Evolutionary conservation across 2,329 filamentous ascomycete genomes (phyloP).

Genomic region (Amauroascus niger): DNA sequence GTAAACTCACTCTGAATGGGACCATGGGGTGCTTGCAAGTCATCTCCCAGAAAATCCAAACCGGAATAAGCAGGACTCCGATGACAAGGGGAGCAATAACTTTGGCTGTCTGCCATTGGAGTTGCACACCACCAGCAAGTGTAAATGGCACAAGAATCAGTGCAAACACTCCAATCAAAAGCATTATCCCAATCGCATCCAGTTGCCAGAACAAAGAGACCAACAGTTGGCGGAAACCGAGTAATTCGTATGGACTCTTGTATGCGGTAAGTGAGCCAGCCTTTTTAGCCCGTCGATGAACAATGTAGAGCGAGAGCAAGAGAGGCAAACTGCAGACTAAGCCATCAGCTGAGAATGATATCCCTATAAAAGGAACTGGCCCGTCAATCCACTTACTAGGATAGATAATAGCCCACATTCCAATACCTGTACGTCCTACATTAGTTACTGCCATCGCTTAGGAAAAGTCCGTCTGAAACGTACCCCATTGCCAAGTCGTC

Average conservation of each 20-base stretch:
- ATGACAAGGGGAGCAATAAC: conserved; percentile 45
- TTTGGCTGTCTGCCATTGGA: conserved; percentile 44
- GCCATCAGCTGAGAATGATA: conserved; percentile 1
- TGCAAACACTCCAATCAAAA: conserved; percentile 44
- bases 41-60: conserved; percentile 48
- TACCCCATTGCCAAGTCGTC: conserved; percentile 52
- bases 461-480: conserved; percentile 21
- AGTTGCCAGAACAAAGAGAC: conserved; percentile 48
- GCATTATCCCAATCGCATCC: conserved; percentile 44
- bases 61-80: conserved; percentile 42
- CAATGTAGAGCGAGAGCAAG: conserved; percentile 43
- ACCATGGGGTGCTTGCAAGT: conserved; percentile 45
- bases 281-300: conserved; percentile 45
- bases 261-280: conserved; percentile 41
- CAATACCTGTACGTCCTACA: conserved; percentile 33
- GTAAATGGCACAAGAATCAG: conserved; percentile 50
- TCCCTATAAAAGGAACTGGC: not conserved
- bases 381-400: conserved; percentile 29
- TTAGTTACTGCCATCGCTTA: not conserved
- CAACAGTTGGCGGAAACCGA: conserved; percentile 32
- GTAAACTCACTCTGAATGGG: conserved; percentile 43
- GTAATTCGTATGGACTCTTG: conserved; percentile 37
- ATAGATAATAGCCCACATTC: conserved; percentile 56
- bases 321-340: conserved; percentile 46
- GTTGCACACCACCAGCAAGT: conserved; percentile 42